Conservation (phyloP, 2,329 filamentous ascomycete genomes). For the Triangularia setosa region DNA sequence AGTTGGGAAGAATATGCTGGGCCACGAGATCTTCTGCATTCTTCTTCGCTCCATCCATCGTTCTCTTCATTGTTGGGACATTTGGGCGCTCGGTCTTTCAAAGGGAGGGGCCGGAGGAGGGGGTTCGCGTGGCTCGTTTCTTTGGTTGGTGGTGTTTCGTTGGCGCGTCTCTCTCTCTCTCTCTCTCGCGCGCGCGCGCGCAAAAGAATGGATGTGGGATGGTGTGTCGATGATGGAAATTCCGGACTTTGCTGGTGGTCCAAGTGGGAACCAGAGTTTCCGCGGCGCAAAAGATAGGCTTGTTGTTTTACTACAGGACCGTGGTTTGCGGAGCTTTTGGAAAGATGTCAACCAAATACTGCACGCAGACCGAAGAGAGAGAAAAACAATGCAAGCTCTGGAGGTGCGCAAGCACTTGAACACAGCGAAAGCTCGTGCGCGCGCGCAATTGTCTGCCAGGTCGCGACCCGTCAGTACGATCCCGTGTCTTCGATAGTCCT, state of each 20-base stretch:
- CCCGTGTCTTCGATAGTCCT: constrained; percentile 1
- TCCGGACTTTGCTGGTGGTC: background rate
- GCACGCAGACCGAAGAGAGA: background rate
- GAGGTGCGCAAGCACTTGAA: background rate
- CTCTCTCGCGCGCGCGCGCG: too few species aligned
- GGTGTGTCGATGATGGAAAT: background rate
- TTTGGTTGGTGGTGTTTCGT: background rate
- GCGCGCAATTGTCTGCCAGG: constrained; percentile 11
- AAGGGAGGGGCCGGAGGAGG: background rate
- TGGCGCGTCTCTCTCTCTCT: background rate
- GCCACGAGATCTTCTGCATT: constrained; percentile 48
- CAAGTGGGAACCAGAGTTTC: background rate
- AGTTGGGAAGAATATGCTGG: constrained; percentile 49
- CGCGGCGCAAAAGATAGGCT: background rate
- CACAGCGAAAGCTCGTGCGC: background rate
- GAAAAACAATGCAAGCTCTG: background rate
- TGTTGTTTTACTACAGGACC: background rate
- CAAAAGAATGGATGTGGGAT: background rate
- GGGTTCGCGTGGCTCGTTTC: background rate
- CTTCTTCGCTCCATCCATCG: constrained; percentile 58
- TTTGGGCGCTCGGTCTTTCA: constrained; percentile 17
- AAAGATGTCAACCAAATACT: background rate
- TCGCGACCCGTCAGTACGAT: constrained; percentile 10
- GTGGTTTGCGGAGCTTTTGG: background rate
- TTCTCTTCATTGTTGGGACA: constrained; percentile 34